phyloP scores from a whole-genome alignment of 108 stramenopile species.

The Conticribra weissflogii region DNA sequence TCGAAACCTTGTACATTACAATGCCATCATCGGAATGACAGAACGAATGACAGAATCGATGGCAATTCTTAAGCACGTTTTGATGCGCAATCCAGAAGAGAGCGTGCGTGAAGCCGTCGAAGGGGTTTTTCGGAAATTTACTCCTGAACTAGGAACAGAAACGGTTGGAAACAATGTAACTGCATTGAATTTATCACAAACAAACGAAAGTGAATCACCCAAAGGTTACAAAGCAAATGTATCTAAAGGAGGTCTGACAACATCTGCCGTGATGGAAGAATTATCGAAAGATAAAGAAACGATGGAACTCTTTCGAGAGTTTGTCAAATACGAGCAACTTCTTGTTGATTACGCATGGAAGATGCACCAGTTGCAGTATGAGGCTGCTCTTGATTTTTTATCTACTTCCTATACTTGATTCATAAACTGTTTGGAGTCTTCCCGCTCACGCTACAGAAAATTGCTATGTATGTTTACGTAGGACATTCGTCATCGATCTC shows the following conservation, averaged over 20 bases:
- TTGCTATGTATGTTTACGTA: no score
- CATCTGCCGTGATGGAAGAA: background rate
- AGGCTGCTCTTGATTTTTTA: background rate
- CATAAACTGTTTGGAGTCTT: no score
- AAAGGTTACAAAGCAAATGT: background rate
- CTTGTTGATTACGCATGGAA: background rate
- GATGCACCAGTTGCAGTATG: background rate
- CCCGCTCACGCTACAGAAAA: no score
- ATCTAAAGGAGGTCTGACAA: background rate
- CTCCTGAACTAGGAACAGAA: background rate
- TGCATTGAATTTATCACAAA: background rate
- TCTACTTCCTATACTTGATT: no score
- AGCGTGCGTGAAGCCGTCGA: background rate
- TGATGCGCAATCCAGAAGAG: background rate
- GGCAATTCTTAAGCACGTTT: background rate
- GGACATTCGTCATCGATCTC: no score
- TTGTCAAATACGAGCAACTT: background rate
- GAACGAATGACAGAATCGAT: background rate
- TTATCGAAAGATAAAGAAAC: background rate
- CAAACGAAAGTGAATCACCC: background rate
- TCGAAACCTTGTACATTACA: background rate
- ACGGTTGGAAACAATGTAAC: background rate
- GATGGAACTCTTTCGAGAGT: background rate
- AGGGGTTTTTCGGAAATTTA: background rate
- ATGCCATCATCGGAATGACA: background rate